Evolutionary conservation across 495 filamentous ascomycete genomes (phyloP).

Genomic region (Aspergillus biplanus): DNA sequence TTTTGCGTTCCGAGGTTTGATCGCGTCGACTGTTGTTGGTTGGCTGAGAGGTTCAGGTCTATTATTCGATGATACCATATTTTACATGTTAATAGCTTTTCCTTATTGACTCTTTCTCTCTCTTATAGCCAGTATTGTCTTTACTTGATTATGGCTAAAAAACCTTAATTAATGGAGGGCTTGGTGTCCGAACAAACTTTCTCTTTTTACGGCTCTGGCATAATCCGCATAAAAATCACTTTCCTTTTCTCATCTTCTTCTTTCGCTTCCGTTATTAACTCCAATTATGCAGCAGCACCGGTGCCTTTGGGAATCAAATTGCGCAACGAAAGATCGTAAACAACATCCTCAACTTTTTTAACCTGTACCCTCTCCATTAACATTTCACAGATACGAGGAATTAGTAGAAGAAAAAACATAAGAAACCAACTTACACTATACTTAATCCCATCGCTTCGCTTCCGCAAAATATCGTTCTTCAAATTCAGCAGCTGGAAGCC

Average conservation of each 20-base stretch:
- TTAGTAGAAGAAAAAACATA: background rate
- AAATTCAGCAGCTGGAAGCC: conserved; percentile 96
- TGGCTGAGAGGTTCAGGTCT: background rate
- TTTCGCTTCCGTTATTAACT: background rate
- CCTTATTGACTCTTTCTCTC: background rate
- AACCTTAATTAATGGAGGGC: background rate
- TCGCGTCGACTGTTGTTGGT: background rate
- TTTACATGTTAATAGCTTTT: conserved; percentile 1
- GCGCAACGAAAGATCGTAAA: conserved; percentile 88
- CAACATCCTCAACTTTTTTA: conserved; percentile 97
- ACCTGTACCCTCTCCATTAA: conserved; percentile 46
- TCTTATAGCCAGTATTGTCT: background rate
- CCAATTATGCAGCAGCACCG: conserved; percentile 14
- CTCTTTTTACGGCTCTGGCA: too few relatives aligned
- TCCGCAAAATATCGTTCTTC: conserved; percentile 91
- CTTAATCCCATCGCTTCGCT: conserved; percentile 90
- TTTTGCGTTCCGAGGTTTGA: background rate
- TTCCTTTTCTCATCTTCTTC: too few relatives aligned
- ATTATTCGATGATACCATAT: conserved; percentile 7
- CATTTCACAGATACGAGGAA: background rate
- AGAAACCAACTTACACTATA: conserved; percentile 68
- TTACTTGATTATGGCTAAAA: background rate
- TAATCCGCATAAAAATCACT: too few relatives aligned
- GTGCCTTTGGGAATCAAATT: conserved; percentile 68
- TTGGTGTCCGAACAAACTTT: too few relatives aligned